A percentile compares a stretch with the other conserved stretches of the same genome.
phyloP scores from a whole-genome alignment of 345 rosid genomes.

The Brassica incana region DNA sequence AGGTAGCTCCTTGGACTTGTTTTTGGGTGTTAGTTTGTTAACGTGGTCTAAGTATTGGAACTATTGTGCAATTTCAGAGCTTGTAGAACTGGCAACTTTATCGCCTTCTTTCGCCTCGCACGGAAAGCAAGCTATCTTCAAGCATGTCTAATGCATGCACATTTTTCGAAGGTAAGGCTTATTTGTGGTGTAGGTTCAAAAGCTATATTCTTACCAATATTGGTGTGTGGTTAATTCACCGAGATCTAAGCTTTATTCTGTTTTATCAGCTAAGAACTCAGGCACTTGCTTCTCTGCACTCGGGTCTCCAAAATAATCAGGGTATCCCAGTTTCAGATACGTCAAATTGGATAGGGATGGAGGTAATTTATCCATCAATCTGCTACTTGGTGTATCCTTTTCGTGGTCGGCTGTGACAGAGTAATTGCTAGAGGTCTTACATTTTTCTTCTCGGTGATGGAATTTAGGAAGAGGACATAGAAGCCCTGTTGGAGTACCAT shows the following conservation, averaged over 20 bases:
- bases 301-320: conserved; percentile 80
- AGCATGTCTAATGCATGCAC: conserved; percentile 99
- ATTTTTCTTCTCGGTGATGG: conserved; percentile 32
- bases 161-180: conserved; percentile 77
- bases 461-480: conserved; percentile 77
- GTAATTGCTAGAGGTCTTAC: conserved; percentile 34
- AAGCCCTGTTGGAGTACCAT: conserved; percentile 65
- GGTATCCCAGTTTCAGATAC: conserved; percentile 80
- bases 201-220: conserved; percentile 5
- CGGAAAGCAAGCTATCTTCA: conserved; percentile 91
- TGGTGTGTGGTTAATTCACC: conserved; percentile 15
- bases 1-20: conserved; percentile 53
- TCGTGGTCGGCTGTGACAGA: conserved; percentile 10
- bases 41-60: conserved; percentile 38
- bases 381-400: conserved; percentile 12
- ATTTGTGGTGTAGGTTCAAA: conserved; percentile 19
- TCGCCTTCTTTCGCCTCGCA: conserved; percentile 90
- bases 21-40: conserved; percentile 28
- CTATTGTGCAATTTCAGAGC: conserved; percentile 59
- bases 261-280: conserved; percentile 80
- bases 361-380: conserved; percentile 54
- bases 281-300: conserved; percentile 87
- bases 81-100: conserved; percentile 86
- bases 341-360: conserved; percentile 91
- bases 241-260: conserved; percentile 24